phyloP scores from a whole-genome alignment of 805 yeast species.

The Teunomyces kruisii region DNA sequence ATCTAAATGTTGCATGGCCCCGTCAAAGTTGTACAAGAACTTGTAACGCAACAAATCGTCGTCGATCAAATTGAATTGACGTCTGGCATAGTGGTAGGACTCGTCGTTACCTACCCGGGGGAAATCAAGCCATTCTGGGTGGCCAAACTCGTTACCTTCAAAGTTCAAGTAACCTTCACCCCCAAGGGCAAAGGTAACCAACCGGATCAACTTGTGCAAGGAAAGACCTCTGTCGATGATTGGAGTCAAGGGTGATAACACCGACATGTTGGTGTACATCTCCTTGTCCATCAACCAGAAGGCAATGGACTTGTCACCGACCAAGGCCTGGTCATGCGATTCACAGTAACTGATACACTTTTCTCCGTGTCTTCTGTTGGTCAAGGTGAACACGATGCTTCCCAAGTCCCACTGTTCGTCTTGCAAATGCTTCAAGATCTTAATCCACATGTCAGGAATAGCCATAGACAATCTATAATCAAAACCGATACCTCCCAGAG shows the following conservation, averaged over 20 bases:
- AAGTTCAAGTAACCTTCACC: conserved; percentile 96
- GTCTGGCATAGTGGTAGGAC: conserved; percentile 89
- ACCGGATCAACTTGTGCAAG: conserved; percentile 85
- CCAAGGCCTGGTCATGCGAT: conserved; percentile 96
- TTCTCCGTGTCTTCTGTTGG: conserved; percentile 87
- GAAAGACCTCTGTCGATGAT: conserved; percentile 87
- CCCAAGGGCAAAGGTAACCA: conserved; percentile 86
- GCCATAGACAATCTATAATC: conserved; percentile 96
- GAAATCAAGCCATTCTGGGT: conserved; percentile 98
- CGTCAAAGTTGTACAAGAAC: conserved; percentile 77
- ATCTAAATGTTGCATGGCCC: conserved; percentile 80
- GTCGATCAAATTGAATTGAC: conserved; percentile 86
- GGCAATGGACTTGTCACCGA: conserved; percentile 94
- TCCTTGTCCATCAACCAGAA: conserved; percentile 99
- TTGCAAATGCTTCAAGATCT: conserved; percentile 72
- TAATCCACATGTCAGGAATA: conserved; percentile 99
- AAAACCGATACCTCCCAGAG: conserved; percentile 86
- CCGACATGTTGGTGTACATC: conserved; percentile 95
- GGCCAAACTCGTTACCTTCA: conserved; percentile 98
- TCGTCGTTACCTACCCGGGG: conserved; percentile 88
- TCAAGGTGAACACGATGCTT: conserved; percentile 71
- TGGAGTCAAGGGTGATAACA: conserved; percentile 67
- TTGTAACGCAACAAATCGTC: conserved; percentile 81
- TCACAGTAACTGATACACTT: conserved; percentile 90
- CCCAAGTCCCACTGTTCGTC: conserved; percentile 95